Evolutionary conservation across 2,329 filamentous ascomycete species (phyloP).

Genomic region (Teratosphaeriaceae sp.): DNA sequence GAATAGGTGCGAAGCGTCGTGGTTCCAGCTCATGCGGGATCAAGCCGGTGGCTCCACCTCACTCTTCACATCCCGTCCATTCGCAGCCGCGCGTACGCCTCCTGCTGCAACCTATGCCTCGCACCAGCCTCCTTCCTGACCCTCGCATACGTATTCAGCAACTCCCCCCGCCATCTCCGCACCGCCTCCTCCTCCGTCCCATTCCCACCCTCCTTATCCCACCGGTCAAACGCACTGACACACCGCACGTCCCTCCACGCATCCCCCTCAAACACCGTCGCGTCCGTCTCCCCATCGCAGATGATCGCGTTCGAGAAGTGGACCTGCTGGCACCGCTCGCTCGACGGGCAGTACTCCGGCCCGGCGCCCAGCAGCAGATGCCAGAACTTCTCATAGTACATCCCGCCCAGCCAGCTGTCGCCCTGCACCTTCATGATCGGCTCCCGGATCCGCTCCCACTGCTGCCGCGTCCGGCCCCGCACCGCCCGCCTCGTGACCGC

Average conservation of each 20-base stretch:
- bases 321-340: background rate
- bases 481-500: slow-evolving; percentile 26
- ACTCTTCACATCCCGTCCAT: no score
- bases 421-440: background rate
- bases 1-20: no score
- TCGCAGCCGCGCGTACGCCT: no score
- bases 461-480: slow-evolving; percentile 16
- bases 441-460: slow-evolving; percentile 29
- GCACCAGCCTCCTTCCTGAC: no score
- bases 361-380: background rate
- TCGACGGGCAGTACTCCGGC: slow-evolving; percentile 3
- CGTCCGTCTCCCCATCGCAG: slow-evolving; percentile 1
- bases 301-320: slow-evolving; percentile 4
- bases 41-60: no score
- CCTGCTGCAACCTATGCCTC: no score
- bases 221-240: background rate
- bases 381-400: slow-evolving; percentile 4
- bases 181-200: no score
- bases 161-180: no score
- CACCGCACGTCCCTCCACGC: background rate
- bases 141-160: no score
- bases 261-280: background rate
- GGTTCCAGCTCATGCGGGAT: no score
- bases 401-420: slow-evolving; percentile 1
- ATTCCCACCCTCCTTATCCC: slow-evolving; percentile 1